These are phyloP conservation scores for Erysimum cheiri DNA, from an alignment of 441 rosid species.

Conservation along the genomic window DNA sequence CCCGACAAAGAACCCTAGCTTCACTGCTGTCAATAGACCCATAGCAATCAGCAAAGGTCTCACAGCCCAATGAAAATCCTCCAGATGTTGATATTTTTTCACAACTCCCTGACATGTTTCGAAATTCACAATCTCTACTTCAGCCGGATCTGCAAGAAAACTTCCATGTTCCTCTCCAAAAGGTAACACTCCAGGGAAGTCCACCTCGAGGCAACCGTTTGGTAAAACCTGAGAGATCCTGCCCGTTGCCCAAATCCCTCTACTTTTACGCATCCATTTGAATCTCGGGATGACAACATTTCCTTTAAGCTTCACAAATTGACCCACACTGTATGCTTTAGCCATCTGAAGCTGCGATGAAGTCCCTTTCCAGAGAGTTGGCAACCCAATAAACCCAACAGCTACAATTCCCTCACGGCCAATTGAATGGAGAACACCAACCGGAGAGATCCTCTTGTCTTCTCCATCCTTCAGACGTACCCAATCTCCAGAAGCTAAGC, in stretches of 20 bases:
- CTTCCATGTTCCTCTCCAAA: conserved; percentile 54
- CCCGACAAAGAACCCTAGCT: conserved; percentile 62
- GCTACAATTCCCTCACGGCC: conserved; percentile 65
- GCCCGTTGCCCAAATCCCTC: conserved; percentile 77
- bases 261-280: conserved; percentile 72
- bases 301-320: conserved; percentile 68
- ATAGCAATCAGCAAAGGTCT: conserved; percentile 78
- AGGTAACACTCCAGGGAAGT: conserved; percentile 74
- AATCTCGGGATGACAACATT: conserved; percentile 75
- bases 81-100: conserved; percentile 78
- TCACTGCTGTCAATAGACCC: conserved; percentile 72
- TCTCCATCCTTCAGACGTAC: conserved; percentile 70
- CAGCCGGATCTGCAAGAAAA: conserved; percentile 86
- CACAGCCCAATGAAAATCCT: conserved; percentile 94
- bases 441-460: conserved; percentile 66
- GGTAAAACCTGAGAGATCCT: conserved; percentile 67
- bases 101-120: conserved; percentile 63
- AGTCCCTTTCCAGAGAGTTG: conserved; percentile 79
- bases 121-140: conserved; percentile 79
- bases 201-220: conserved; percentile 84
- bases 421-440: conserved; percentile 83
- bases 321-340: conserved; percentile 69
- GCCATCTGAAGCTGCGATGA: conserved; percentile 79
- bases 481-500: conserved; percentile 92
- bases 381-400: conserved; percentile 76